These are phyloP conservation scores for Phytophthora ramorum DNA, from an alignment of 352 stramenopile genomes.

Conservation along the genomic window DNA sequence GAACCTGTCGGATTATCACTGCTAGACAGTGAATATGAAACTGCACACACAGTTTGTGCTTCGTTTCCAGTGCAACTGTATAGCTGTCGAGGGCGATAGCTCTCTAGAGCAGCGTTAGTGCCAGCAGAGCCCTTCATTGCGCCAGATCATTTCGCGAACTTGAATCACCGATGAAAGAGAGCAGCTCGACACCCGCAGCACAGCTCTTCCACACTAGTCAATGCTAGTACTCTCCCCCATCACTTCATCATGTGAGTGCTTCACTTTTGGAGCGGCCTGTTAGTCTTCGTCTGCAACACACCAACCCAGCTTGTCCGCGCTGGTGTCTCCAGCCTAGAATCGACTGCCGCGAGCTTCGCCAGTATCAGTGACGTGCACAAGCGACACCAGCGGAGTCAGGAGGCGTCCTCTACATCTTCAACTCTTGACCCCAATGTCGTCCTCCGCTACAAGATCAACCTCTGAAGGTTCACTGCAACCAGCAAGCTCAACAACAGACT, in stretches of 20 bases:
- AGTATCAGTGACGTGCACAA: not conserved
- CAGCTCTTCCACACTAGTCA: not conserved
- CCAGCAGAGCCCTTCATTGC: too few relatives aligned
- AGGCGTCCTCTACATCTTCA: not conserved
- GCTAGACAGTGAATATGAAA: too few relatives aligned
- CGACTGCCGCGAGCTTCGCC: not conserved
- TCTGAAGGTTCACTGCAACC: conserved; percentile 7
- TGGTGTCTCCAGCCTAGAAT: not conserved
- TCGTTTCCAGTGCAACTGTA: too few relatives aligned
- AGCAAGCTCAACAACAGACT: not conserved
- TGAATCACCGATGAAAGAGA: too few relatives aligned
- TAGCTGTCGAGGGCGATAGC: too few relatives aligned
- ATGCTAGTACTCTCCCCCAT: not conserved
- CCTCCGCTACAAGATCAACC: conserved; percentile 19
- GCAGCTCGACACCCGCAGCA: too few relatives aligned
- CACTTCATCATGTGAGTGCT: not conserved
- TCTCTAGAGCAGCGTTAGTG: too few relatives aligned
- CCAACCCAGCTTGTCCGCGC: not conserved
- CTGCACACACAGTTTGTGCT: too few relatives aligned
- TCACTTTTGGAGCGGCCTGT: conserved; percentile 1
- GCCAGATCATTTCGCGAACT: too few relatives aligned
- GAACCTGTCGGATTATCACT: too few relatives aligned
- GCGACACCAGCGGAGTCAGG: conserved; percentile 1
- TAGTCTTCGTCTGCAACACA: conserved; percentile 3
- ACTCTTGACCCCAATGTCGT: not conserved